Evolutionary conservation across 768 basidiomycete genomes (phyloP).

Genomic region (Boletus sp.): DNA sequence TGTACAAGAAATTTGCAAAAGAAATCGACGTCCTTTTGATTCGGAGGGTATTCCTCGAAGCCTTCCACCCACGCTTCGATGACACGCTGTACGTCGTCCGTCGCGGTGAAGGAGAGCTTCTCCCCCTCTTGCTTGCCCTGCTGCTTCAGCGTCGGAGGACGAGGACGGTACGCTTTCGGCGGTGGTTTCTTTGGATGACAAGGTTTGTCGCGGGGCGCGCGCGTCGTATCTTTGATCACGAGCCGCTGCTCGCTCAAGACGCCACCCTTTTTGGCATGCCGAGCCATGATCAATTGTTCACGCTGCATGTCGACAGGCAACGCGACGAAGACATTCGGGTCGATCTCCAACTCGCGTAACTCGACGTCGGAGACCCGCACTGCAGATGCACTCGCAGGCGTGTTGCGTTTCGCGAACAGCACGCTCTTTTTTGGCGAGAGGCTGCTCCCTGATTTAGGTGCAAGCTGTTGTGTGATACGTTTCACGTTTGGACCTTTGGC

Average conservation of each 20-base stretch:
- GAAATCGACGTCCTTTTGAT: conserved; percentile 68
- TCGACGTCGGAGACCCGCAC: conserved; percentile 53
- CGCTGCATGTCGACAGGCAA: conserved; percentile 67
- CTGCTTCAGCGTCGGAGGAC: conserved; percentile 52
- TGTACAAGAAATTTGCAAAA: conserved; percentile 71
- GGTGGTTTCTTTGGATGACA: conserved; percentile 46
- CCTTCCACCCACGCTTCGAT: conserved; percentile 75
- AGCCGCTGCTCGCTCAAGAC: conserved; percentile 40
- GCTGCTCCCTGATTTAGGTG: conserved; percentile 47
- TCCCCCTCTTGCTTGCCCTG: conserved; percentile 49
- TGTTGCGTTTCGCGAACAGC: conserved; percentile 37
- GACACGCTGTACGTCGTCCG: conserved; percentile 67
- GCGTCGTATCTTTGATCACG: conserved; percentile 43
- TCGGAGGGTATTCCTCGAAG: conserved; percentile 61
- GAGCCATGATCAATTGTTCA: conserved; percentile 65
- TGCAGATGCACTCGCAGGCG: conserved; percentile 24
- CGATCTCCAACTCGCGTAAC: conserved; percentile 64
- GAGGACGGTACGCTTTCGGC: conserved; percentile 51
- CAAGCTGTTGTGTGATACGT: conserved; percentile 61
- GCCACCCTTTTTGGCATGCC: conserved; percentile 44
- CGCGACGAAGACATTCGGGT: conserved; percentile 62
- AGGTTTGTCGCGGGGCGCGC: conserved; percentile 28
- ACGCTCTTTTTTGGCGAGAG: conserved; percentile 37
- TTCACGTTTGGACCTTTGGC: conserved; percentile 45
- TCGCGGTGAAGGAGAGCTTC: conserved; percentile 57